These are phyloP conservation scores for Oryza meridionalis DNA, from an alignment of 176 grass and related monocot species.

Conservation along the genomic window DNA sequence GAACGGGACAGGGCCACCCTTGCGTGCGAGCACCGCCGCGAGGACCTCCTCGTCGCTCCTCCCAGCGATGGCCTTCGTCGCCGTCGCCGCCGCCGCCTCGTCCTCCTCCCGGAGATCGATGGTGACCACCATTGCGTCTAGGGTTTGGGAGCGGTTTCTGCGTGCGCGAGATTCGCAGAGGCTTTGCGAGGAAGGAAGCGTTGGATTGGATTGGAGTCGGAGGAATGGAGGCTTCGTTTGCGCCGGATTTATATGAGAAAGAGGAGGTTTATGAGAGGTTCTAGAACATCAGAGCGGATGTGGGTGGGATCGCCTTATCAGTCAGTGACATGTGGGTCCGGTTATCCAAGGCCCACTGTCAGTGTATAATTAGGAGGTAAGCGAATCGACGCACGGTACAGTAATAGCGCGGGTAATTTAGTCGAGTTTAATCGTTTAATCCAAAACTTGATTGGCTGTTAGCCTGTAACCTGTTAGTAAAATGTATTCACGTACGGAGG, in stretches of 20 bases:
- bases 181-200: neutral
- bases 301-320: neutral
- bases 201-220: neutral
- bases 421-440: neutral
- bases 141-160: neutral
- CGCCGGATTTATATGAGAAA: neutral
- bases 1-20: constrained; percentile 49
- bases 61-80: neutral
- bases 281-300: neutral
- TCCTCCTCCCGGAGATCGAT: constrained; percentile 52
- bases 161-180: neutral
- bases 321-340: neutral
- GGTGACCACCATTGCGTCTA: constrained; percentile 49
- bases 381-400: no score
- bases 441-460: neutral
- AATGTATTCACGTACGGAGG: no score
- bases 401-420: neutral
- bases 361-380: neutral
- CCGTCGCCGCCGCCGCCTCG: neutral
- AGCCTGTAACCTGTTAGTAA: neutral
- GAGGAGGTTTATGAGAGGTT: neutral
- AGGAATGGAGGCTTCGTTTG: neutral
- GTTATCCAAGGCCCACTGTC: neutral
- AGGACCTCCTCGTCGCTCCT: constrained; percentile 46
- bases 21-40: constrained; percentile 42